Evolutionary conservation across 2,329 filamentous ascomycete genomes (phyloP), one percentile per base, ranked within the genome.

Genomic region (Shiraia bambusicola): DNA sequence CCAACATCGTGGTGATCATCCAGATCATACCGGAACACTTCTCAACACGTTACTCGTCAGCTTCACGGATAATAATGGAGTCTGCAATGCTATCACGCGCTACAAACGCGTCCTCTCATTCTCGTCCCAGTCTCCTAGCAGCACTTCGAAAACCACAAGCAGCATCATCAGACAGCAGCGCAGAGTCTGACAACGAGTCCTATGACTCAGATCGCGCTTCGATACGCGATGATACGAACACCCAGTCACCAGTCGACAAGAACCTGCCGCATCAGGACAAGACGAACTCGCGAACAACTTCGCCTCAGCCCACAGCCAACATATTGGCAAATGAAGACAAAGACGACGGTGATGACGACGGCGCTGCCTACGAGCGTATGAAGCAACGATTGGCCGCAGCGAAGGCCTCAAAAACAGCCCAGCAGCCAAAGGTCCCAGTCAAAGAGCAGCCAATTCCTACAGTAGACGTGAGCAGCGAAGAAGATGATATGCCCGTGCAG

Each of bases 341-440:
- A 22, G 54, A 60, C 27, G 55, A 66, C 12, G 55, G 61, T 15
- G 54, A 68, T 19, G 48, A 50, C 27, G 63, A 66, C 28, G 67
- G 65, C 26, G 73, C 42, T 34, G 51, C 74, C n/a, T 77, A 77
- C 45, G 67, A 74, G 28, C 69, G 72, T 28, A 67, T 76, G 32
- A 74, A 63, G 54, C 72, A 69, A 54, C 67, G 74, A 58, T 58
- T 79, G 10, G 58, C 71, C 59, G 49, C 56, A 57, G 61, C 41
- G 34, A 53, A 58, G 29, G 36, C 35, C 13, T 3, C 42, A 34
- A 25, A 47, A 15, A 33, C 49, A 32, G 34, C 42, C n/a, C 45
- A 52, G 14, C 31, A 48, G 9, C 29, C 32, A 22, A 25, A n/a
- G 8, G 25, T 6, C 5, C 25, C 19, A 14, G 37, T 42, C 14